Evolutionary conservation across 768 basidiomycete genomes (phyloP), one percentile per base, ranked within the genome.

Genomic region (Termitomyces sp.): DNA sequence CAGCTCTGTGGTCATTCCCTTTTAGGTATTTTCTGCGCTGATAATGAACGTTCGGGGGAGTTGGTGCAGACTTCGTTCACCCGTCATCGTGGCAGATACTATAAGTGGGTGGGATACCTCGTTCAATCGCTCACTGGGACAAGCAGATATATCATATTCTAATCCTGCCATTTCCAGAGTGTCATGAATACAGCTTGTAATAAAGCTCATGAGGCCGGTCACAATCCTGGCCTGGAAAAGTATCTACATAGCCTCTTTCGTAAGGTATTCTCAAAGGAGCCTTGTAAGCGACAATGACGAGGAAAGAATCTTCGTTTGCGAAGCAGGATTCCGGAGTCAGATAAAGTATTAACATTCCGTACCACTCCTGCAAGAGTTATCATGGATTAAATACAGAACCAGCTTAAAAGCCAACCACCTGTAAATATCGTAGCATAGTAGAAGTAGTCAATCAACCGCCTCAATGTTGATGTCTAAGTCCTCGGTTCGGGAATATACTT

Each of bases 401-500:
- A 16, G 39, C 18, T 54, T 54, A 6, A 41, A 39, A 18, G 24
- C 52, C 24, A 24, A 24, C 24, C 52, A 30, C 27, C 51, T 39
- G 18, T 39, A 37, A 15, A 41, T 54, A 31, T 53, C 18, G 13
- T 41, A 41, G 24, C 27, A 15, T n/a, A 27, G 8, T 27, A 6
- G 34, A 51, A 24, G 34, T 0, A 15, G 6, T 22, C 2, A 27
- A 39, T 52, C 20, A 52, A 34, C 8, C 34, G 22, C 37, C 34
- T 24, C 16, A 15, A 51, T n/a, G 30, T 20, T 52, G 18, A 42
- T 16, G 41, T 39, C 42, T 48, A 57, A 41, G 15, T 51, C 48
- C 37, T 31, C 31, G 42, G 50, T 31, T 55, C 69, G 24, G 82
- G 79, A 57, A 93, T 78, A 69, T 87, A 76, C 46, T 75, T 73